Evolutionary conservation across 2,329 filamentous ascomycete genomes (phyloP), one percentile per base, ranked within the genome.

Genomic region (Fusarium fujikuroi): DNA sequence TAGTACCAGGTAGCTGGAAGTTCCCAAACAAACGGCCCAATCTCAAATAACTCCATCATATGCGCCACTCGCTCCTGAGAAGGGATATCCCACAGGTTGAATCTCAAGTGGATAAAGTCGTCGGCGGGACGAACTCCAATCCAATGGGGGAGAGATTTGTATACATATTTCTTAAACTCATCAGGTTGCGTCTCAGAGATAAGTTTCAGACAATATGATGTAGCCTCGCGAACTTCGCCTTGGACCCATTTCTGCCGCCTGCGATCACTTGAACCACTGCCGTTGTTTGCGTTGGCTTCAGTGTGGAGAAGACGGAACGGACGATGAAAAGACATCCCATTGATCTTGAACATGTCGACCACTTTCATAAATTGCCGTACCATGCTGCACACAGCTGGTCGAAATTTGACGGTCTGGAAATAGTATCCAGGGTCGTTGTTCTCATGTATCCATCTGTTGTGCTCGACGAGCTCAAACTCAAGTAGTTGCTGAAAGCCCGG

Each of bases 381-480:
- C 47, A 50, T 50, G n/a, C 16, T 52, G n/a, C 30, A 52, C 16
- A 52, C 1, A 11, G 21, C n/a, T 3, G 47, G 47, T 10, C 47
- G 47, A 5, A 19, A 18, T 1, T 1, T 50, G n/a, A 2, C 47
- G 7, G 5, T 9, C 21, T 1, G 16, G 30, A 23, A 18, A 14
- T 10, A 0, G 15, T 23, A 4, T 19, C 3, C 46, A 18, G 9
- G 47, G 3, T 23, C 1, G 1, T 23, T 6, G 47, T 50, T 50
- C 15, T 34, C 8, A 23, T 50, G 0, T 32, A 23, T 21, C 50
- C 34, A 53, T 1, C 0, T 2, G 0, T 9, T 2, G 25, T 54
- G 52, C 5, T 9, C 0, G 0, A 7, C 7, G 10, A 54, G 16
- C 8, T 47, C 23, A 4, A 9, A 9, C 18, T 40, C 1, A 3